phyloP scores from a whole-genome alignment of 805 yeast genomes.

The Hanseniaspora occidentalis region DNA sequence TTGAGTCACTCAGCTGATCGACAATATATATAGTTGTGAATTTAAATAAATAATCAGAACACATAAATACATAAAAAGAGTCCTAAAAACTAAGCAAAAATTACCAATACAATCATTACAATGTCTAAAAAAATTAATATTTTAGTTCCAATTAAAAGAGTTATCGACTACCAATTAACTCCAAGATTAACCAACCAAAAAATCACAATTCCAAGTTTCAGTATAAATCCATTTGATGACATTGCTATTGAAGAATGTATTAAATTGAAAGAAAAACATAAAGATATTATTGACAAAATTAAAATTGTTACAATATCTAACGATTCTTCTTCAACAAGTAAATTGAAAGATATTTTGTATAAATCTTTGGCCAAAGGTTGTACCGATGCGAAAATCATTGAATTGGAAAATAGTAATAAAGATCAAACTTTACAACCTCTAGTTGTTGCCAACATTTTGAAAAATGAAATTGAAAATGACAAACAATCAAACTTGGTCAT shows the following conservation, averaged over 20 bases:
- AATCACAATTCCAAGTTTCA: conserved; percentile 71
- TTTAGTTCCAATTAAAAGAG: conserved; percentile 90
- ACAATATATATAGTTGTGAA: too few relatives aligned
- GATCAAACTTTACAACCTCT: conserved; percentile 73
- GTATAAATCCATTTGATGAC: conserved; percentile 95
- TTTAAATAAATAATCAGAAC: too few relatives aligned
- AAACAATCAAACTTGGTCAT: conserved; percentile 72
- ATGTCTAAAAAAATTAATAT: conserved; percentile 28
- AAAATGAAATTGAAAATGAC: conserved; percentile 57
- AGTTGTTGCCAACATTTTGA: conserved; percentile 74
- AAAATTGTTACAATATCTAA: conserved; percentile 70
- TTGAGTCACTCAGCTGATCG: too few relatives aligned
- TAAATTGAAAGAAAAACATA: conserved; percentile 54
- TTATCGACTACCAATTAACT: conserved; percentile 83
- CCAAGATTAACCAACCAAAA: conserved; percentile 72
- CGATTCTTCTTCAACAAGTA: conserved; percentile 45
- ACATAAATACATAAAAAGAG: too few relatives aligned
- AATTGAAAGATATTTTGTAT: conserved; percentile 79
- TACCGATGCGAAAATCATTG: conserved; percentile 72
- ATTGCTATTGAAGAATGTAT: conserved; percentile 95
- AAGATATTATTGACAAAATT: conserved; percentile 58
- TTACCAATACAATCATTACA: too few relatives aligned
- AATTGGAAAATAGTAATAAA: conserved; percentile 34
- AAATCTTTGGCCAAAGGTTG: conserved; percentile 92
- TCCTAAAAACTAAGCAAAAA: too few relatives aligned